Percentiles rank a stretch among this genome's conserved stretches.
Conservation (phyloP, 805 yeast species). For the Sporopachydermia lactativora region DNA sequence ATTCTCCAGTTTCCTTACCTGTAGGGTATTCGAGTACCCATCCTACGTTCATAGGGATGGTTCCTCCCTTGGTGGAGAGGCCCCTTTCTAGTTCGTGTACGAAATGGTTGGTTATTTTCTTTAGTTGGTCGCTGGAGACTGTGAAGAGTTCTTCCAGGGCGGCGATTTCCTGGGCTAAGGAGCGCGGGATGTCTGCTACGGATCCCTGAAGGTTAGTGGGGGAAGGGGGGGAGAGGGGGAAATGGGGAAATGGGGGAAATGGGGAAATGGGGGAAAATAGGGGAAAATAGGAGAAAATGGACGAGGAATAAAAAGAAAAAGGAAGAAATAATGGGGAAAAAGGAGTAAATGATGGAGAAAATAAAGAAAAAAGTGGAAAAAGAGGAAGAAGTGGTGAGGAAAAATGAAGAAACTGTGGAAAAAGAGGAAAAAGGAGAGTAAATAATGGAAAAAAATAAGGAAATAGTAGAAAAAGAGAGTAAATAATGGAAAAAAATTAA, state of each 20-base stretch:
- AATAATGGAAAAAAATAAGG: too few relatives aligned
- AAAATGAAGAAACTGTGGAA: too few relatives aligned
- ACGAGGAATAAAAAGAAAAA: not conserved
- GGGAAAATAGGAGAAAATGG: not conserved
- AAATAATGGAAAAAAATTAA: too few relatives aligned
- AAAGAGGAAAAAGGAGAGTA: too few relatives aligned
- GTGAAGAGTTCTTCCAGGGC: conserved; percentile 48
- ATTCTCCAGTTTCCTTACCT: conserved; percentile 83
- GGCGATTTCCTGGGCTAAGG: conserved; percentile 41
- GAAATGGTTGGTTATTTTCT: conserved; percentile 60
- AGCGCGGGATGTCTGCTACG: conserved; percentile 52
- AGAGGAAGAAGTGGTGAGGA: not conserved
- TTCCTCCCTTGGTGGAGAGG: conserved; percentile 55
- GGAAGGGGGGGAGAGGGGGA: not conserved
- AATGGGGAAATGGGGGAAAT: not conserved
- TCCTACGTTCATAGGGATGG: conserved; percentile 93
- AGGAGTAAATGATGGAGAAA: not conserved
- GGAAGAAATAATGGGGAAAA: not conserved
- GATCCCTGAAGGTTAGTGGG: conserved; percentile 26
- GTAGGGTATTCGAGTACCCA: conserved; percentile 94
- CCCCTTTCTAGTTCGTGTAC: conserved; percentile 73
- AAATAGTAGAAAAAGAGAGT: too few relatives aligned
- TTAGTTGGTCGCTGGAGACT: conserved; percentile 45
- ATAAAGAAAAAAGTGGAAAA: not conserved
- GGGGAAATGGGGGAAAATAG: not conserved